These are phyloP conservation scores for Boechera retrofracta DNA, from an alignment of 345 rosid genomes.

Conservation along the genomic window DNA sequence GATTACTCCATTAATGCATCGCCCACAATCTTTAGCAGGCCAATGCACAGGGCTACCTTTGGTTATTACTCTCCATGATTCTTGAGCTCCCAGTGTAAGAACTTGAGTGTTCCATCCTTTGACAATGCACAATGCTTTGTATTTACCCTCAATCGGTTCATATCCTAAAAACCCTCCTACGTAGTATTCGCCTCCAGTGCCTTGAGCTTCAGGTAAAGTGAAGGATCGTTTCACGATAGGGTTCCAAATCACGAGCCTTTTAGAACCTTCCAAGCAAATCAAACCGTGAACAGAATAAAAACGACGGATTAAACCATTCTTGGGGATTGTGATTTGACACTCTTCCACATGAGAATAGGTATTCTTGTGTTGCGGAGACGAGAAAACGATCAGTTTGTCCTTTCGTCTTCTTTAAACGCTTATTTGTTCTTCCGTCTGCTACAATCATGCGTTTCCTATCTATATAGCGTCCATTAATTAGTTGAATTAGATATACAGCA, in stretches of 20 bases:
- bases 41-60: neutral
- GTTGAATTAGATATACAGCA: too few species aligned
- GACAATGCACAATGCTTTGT: neutral
- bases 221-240: neutral
- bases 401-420: neutral
- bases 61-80: neutral
- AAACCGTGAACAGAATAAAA: constrained; percentile 5
- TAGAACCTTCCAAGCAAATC: neutral
- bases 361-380: neutral
- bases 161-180: constrained; percentile 14
- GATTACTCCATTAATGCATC: constrained; percentile 14
- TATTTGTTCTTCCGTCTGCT: neutral
- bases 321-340: neutral
- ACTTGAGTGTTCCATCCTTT: neutral
- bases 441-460: neutral
- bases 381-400: neutral
- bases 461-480: too few species aligned
- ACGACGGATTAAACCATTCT: neutral
- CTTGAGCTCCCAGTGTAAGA: constrained; percentile 15
- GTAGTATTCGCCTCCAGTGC: neutral
- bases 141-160: neutral
- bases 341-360: neutral
- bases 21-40: neutral
- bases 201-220: neutral
- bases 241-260: constrained; percentile 17